Evolutionary conservation across 345 rosid species (phyloP), one percentile per base, ranked within the genome.

Genomic region (Euphorbia peplus): DNA sequence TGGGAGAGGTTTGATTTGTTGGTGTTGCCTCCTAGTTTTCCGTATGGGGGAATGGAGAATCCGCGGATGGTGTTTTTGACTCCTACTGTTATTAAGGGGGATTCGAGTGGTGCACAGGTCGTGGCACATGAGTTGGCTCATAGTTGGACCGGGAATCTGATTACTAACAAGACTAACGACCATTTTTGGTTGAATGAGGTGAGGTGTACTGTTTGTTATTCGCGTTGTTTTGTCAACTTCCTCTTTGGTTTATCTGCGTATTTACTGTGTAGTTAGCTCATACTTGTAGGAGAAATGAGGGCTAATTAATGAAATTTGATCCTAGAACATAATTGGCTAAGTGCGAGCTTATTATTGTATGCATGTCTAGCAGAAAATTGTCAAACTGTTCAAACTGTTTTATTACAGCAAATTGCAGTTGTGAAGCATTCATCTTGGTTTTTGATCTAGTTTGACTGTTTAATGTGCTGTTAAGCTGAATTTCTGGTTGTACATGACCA

Each of bases 111-210:
- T 1, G 98, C 96, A 15, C 93, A 89, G 77, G 87, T 91, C 19
- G 96, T 93, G 32, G 98, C 96, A 0, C 97, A 91, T 53, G 95
- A 91, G 83, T 86, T 93, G 8, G 98, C 98, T 0, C 97, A 91
- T 73, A 93, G 95, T 71, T 91, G 98, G 96, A 93, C 97, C 1
- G 96, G 91, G 29, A 93, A 93, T 72, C 76, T 93, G 84, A 93
- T 93, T 35, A 91, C 97, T 54, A 93, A 91, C 70, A 81, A 71
- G 72, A 91, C 84, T 68, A 93, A 93, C 21, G 92, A 93, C 46
- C 98, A 93, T 73, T 93, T 93, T 65, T 91, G 98, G 97, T 78
- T 93, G 79, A 93, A 93, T 74, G 98, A 93, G 96, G 98, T 93
- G 76, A 13, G 3, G 28, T 4, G 5, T n/a, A n/a, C n/a, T n/a